Base-by-base conservation (phyloP, 2,329 filamentous ascomycete genomes). In the Xylaria sp. region DNA sequence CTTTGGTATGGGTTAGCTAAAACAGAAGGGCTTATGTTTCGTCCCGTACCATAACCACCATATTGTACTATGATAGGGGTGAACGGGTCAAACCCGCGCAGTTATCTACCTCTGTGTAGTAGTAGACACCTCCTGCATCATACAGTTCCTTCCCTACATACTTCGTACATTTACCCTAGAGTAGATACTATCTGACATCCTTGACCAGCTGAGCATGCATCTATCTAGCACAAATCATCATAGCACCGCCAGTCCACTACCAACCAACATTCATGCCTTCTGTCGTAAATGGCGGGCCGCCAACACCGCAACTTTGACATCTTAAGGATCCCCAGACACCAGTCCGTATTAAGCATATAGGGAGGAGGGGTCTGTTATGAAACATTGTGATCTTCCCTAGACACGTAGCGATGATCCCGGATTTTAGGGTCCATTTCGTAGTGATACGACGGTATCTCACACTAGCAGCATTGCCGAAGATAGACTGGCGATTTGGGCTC, bases 141-240 rank as follows among this genome's bases (percentile, higher is more conserved):
- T 28, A 28, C 28, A 28, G 2, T 28, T 28, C 28, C n/a, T n/a
- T n/a, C 28, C 3, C 28, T 4, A 28, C 28, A 28, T 28, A 28
- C 28, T 28, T 28, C 28, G 28, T 28, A 28, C 28, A 28, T 28
- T 28, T 28, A 28, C 28, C 28, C 28, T 28, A 28, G 28, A 28
- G 28, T 18, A 52, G 50, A 25, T n/a, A n/a, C n/a, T 48, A n/a
- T 52, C 28, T 50, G 59, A 39, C 34, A 66, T 65, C 62, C 63
- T 56, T 56, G 46, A 23, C 37, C 58, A 50, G 37, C 56, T 59
- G 37, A 54, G 60, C 63, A 64, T 39, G n/a, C 46, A 23, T 32
- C 28, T 51, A 34, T 9, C 51, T 50, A 39, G 60, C 37, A 63
- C 51, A 55, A 32, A 52, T 55, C 51, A 56, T 48, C 32, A 39